Conservation (phyloP, 1,284 basidiomycete genomes). For the Rhodotorula sp. region DNA sequence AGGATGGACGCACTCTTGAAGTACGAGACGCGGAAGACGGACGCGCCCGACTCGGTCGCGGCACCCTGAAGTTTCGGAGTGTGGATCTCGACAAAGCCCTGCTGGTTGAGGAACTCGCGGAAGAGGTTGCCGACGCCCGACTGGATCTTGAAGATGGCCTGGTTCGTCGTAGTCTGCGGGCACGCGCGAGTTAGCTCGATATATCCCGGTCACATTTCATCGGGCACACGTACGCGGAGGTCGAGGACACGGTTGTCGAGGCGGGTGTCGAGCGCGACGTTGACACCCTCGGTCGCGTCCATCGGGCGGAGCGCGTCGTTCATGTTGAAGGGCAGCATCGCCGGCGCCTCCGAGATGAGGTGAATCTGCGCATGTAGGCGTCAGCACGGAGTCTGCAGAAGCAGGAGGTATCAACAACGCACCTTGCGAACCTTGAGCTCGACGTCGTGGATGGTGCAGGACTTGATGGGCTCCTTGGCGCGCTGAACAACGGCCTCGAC, state of each 20-base stretch:
- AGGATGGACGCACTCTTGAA: conserved; percentile 74
- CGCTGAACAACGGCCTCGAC: conserved; percentile 80
- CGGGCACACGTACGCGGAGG: conserved; percentile 67
- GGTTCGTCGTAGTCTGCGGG: conserved; percentile 84
- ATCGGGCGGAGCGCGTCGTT: conserved; percentile 71
- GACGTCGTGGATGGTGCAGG: conserved; percentile 81
- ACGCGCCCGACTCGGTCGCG: conserved; percentile 94
- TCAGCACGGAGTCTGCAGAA: background rate
- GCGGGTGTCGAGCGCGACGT: conserved; percentile 83
- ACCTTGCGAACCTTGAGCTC: conserved; percentile 87
- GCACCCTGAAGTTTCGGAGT: conserved; percentile 96
- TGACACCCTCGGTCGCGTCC: conserved; percentile 35
- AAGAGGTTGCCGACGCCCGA: conserved; percentile 85
- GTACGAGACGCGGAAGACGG: conserved; percentile 97
- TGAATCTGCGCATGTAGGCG: conserved; percentile 63
- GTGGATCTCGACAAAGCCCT: conserved; percentile 92
- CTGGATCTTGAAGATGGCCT: conserved; percentile 92
- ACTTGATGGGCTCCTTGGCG: conserved; percentile 85
- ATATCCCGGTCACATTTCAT: rapidly evolving
- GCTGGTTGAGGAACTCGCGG: conserved; percentile 74
- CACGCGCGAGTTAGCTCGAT: background rate
- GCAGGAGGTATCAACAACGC: conserved; percentile 26
- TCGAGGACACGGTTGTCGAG: conserved; percentile 95
- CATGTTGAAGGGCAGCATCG: conserved; percentile 79
- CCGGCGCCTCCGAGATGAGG: conserved; percentile 73